Evolutionary conservation across 495 filamentous ascomycete species (phyloP), one percentile per base, ranked within the genome.

Genomic region (Hypomontagnella submonticulosa): DNA sequence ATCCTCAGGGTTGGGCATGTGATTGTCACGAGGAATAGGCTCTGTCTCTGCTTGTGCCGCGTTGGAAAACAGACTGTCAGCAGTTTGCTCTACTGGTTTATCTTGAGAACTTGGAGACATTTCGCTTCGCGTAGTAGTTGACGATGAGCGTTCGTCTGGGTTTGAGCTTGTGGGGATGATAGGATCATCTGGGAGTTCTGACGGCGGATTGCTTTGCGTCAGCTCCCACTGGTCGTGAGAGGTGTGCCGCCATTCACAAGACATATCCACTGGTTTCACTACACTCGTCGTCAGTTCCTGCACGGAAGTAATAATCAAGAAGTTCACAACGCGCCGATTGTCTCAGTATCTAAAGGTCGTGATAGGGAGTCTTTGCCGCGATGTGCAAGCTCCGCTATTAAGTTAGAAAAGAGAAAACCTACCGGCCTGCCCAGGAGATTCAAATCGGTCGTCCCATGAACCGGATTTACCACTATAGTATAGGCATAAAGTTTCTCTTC

Each of bases 101-200:
- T 43, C n/a, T 11, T 16, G 33, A 37, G 42, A 54, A 5, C 8
- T 23, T 16, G 33, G 44, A 16, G 48, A 19, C 16, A 12, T 15
- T 33, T 60, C 59, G 16, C 38, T 50, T 38, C 13, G 46, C 20
- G 40, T 36, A 6, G 27, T 16, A 37, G 66, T 60, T 2, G 66
- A 64, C 1, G 60, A 69, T 10, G 60, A 55, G 12, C 66, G 66
- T 36, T 69, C 66, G n/a, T 69, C 66, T 2, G 66, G 60, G 20
- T 64, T 69, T 2, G 66, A 57, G 16, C 60, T 69, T 23, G 43
- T 51, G 10, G 50, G 46, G 33, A 19, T 46, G 2, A 69, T 64
- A 34, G 66, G 66, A 16, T 69, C 60, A 11, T 61, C 20, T 11
- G 36, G 55, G 6, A 69, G 66, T 38, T 69, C 66, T 13, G 66